Conservation (phyloP, 306 rosid species). For the Inga oerstediana region DNA sequence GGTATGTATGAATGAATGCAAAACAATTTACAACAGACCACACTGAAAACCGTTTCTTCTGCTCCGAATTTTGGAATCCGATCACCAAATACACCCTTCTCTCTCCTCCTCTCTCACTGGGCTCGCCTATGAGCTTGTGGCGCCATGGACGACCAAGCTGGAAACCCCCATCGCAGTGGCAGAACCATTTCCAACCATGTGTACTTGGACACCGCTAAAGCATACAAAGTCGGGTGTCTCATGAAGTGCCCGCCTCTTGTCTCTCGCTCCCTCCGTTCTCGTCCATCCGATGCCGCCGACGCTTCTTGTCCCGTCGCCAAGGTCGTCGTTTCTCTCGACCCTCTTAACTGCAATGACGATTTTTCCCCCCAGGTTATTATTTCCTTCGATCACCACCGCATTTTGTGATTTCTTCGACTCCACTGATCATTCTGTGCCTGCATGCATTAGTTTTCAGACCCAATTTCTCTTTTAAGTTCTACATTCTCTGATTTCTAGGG, state of each 20-base stretch:
- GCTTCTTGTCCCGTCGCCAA: slow-evolving; percentile 66
- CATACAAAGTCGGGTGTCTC: slow-evolving; percentile 63
- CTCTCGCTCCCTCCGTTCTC: slow-evolving; percentile 49
- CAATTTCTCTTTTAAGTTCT: not conserved
- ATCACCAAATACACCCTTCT: not conserved
- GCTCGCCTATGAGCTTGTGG: not conserved
- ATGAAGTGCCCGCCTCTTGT: slow-evolving; percentile 78
- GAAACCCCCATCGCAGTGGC: not conserved
- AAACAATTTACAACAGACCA: not conserved
- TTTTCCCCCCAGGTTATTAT: slow-evolving; percentile 58
- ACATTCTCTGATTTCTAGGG: slow-evolving; percentile 31
- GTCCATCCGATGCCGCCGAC: slow-evolving; percentile 35
- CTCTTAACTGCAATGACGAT: slow-evolving; percentile 50
- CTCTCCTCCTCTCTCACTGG: not conserved
- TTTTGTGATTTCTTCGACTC: slow-evolving; percentile 19
- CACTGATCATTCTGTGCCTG: not conserved
- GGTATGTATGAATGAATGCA: not conserved
- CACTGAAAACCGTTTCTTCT: slow-evolving; percentile 11
- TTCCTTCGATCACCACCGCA: not conserved
- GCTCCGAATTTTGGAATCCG: not conserved
- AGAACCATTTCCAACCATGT: not conserved
- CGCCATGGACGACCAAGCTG: slow-evolving; percentile 32
- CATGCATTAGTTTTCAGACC: not conserved
- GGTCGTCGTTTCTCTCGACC: slow-evolving; percentile 73
- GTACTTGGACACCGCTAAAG: slow-evolving; percentile 55